Evolutionary conservation across 2,329 filamentous ascomycete species (phyloP).

Genomic region (Venturia aucupariae): DNA sequence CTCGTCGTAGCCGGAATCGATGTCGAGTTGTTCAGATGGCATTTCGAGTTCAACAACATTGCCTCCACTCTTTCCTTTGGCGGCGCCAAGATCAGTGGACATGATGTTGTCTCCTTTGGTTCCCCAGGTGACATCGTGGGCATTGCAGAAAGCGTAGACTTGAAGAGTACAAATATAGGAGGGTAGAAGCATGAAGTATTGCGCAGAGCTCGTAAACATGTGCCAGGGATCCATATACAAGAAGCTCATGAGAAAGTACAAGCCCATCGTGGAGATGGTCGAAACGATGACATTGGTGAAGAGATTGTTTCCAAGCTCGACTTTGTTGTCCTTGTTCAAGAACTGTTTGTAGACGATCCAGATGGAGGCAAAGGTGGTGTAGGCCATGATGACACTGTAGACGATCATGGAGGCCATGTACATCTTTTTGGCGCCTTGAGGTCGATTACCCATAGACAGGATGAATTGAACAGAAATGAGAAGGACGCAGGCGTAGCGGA

Average conservation of each 20-base stretch:
- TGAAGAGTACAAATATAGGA: conserved; percentile 95
- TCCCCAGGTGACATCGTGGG: conserved; percentile 97
- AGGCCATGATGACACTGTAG: conserved; percentile 91
- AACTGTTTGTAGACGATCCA: conserved; percentile 87
- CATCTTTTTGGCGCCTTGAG: conserved; percentile 86
- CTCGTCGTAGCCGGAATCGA: conserved; percentile 95
- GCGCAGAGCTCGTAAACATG: conserved; percentile 84
- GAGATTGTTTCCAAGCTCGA: conserved; percentile 70
- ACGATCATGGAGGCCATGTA: conserved; percentile 81
- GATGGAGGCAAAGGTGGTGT: conserved; percentile 81
- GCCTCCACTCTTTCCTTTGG: conserved; percentile 57
- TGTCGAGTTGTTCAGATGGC: conserved; percentile 95
- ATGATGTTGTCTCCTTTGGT: conserved; percentile 97
- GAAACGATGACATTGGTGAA: conserved; percentile 94
- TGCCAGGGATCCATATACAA: conserved; percentile 98
- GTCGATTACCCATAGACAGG: conserved; percentile 87
- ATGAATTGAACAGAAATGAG: conserved; percentile 95
- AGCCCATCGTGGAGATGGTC: conserved; percentile 75
- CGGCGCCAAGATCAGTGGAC: conserved; percentile 83
- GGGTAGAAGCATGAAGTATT: conserved; percentile 89
- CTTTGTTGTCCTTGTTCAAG: conserved; percentile 37
- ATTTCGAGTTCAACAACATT: conserved; percentile 90
- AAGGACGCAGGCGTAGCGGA: conserved; percentile 77
- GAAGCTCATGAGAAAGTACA: conserved; percentile 96
- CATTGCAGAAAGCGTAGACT: conserved; percentile 98